phyloP scores from a whole-genome alignment of 805 yeast genomes.

The Maudiozyma turicensis region DNA sequence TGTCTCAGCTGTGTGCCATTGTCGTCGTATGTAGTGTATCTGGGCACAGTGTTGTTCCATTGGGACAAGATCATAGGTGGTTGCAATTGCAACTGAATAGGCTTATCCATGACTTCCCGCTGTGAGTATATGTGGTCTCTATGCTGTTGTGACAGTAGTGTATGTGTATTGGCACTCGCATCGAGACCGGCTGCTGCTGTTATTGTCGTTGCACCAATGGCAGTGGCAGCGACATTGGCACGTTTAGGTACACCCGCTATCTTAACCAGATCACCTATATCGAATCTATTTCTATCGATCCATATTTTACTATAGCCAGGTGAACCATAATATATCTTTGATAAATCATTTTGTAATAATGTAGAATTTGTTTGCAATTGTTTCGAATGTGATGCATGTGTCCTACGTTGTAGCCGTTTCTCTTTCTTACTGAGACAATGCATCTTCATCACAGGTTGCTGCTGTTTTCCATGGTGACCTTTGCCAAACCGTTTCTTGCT shows the following conservation, averaged over 20 bases:
- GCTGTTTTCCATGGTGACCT: conserved; percentile 9
- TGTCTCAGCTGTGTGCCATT: neutral
- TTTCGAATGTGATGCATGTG: conserved; percentile 11
- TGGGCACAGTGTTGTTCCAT: conserved; percentile 12
- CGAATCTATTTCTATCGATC: conserved; percentile 16
- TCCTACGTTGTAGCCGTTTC: conserved; percentile 10
- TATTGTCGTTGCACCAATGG: neutral
- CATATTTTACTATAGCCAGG: conserved; percentile 27
- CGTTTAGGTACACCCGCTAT: conserved; percentile 21
- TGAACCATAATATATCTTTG: conserved; percentile 20
- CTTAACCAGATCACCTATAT: conserved; percentile 21
- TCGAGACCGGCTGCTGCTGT: neutral
- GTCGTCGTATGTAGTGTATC: conserved; percentile 7
- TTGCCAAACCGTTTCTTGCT: conserved; percentile 10
- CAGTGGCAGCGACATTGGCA: conserved; percentile 11
- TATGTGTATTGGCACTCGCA: neutral
- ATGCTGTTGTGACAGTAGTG: neutral
- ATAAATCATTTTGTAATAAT: neutral
- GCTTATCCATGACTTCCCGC: neutral
- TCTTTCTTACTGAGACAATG: conserved; percentile 14
- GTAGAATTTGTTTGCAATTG: conserved; percentile 6
- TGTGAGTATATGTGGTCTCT: neutral
- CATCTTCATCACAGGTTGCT: conserved; percentile 10
- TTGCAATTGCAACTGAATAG: neutral
- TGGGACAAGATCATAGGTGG: conserved; percentile 13